Conservation (phyloP, 768 basidiomycete species). For the Gautieria morchelliformis region DNA sequence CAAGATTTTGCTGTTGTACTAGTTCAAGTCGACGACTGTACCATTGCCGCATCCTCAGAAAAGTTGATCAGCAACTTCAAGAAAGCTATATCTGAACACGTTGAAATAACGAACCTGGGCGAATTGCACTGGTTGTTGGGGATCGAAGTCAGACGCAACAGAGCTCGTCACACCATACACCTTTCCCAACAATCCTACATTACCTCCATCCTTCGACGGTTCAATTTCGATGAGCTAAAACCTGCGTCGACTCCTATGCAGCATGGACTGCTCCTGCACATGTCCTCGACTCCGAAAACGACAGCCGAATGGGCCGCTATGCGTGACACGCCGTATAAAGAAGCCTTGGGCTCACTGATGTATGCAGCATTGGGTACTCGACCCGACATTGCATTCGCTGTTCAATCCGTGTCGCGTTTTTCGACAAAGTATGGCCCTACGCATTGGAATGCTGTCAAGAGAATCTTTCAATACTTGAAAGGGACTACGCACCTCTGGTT, state of each 20-base stretch:
- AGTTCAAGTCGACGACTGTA: constrained; percentile 25
- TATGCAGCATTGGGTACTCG: no score
- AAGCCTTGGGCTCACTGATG: no score
- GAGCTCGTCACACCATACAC: background rate
- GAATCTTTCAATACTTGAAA: constrained; percentile 10
- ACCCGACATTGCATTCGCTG: background rate
- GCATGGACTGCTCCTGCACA: background rate
- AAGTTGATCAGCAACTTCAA: background rate
- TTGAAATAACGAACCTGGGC: constrained; percentile 2
- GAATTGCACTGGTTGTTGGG: constrained; percentile 20
- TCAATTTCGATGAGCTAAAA: background rate
- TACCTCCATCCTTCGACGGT: constrained; percentile 8
- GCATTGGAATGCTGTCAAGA: constrained; percentile 6
- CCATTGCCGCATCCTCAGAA: constrained; percentile 14
- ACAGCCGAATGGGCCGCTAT: no score
- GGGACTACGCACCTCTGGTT: background rate
- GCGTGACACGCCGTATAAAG: no score
- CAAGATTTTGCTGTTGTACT: constrained; percentile 1
- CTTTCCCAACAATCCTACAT: constrained; percentile 13
- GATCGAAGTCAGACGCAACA: constrained; percentile 20
- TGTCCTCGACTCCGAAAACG: no score
- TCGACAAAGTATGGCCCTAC: constrained; percentile 1
- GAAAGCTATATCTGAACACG: background rate
- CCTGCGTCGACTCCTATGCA: constrained; percentile 6
- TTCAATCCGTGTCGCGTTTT: constrained; percentile 8